Evolutionary conservation across 2,329 filamentous ascomycete genomes (phyloP).

Genomic region (Periconia sp.): DNA sequence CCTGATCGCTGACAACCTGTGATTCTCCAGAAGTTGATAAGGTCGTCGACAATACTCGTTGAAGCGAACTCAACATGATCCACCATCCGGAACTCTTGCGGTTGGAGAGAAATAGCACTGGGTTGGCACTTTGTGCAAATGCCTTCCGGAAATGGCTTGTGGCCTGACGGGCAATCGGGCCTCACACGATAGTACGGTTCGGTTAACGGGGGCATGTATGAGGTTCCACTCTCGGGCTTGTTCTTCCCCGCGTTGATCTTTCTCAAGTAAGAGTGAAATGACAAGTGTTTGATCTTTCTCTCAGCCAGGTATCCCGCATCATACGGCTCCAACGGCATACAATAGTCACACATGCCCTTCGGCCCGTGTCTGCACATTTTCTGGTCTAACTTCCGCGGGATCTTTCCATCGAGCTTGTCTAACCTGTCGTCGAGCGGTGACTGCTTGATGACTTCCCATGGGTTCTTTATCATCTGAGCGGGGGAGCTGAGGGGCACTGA

Average conservation of each 20-base stretch:
- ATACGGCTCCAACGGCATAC: conserved; percentile 95
- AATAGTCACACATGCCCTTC: conserved; percentile 99
- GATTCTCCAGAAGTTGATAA: conserved; percentile 90
- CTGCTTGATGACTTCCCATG: conserved; percentile 91
- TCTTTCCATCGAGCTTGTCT: conserved; percentile 90
- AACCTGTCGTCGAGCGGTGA: conserved; percentile 84
- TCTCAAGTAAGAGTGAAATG: conserved; percentile 91
- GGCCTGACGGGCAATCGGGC: conserved; percentile 87
- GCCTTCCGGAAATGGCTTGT: conserved; percentile 91
- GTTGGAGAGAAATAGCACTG: conserved; percentile 92
- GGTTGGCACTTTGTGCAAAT: conserved; percentile 99
- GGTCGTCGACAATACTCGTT: conserved; percentile 81
- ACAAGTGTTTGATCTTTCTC: conserved; percentile 98
- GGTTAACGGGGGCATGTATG: conserved; percentile 92
- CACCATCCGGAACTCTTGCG: conserved; percentile 93
- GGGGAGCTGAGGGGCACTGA: conserved; percentile 64
- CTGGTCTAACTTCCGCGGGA: conserved; percentile 72
- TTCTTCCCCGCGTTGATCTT: conserved; percentile 97
- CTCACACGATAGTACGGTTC: conserved; percentile 93
- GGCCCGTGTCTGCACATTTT: conserved; percentile 95
- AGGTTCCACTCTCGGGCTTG: conserved; percentile 90
- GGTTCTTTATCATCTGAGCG: conserved; percentile 74
- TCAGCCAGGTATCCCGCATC: conserved; percentile 86
- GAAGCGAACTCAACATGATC: conserved; percentile 97
- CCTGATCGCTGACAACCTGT: conserved; percentile 85